These are phyloP conservation scores for Leptosphaerulina australis DNA, from an alignment of 2,329 filamentous ascomycete species.

Conservation along the genomic window DNA sequence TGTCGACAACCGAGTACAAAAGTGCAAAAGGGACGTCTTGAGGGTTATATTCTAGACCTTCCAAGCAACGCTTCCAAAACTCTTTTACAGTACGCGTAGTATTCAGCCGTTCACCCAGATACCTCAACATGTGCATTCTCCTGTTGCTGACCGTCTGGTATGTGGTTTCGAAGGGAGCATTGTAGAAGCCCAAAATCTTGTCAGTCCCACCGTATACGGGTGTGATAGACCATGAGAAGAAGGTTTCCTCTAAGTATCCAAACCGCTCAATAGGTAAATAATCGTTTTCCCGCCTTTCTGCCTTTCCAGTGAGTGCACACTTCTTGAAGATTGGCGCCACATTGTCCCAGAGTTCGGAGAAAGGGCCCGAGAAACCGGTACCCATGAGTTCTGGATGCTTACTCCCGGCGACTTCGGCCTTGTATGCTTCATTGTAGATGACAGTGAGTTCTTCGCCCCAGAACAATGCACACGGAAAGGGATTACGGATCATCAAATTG, in stretches of 20 bases:
- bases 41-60: constrained; percentile 53
- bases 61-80: constrained; percentile 58
- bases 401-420: constrained; percentile 39
- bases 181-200: constrained; percentile 40
- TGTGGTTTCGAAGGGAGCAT: constrained; percentile 48
- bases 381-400: constrained; percentile 44
- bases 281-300: constrained; percentile 39
- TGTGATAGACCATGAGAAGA: constrained; percentile 54
- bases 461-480: constrained; percentile 49
- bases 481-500: constrained; percentile 42
- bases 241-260: constrained; percentile 42
- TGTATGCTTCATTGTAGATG: constrained; percentile 51
- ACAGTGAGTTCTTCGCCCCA: constrained; percentile 48
- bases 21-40: constrained; percentile 44
- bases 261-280: constrained; percentile 37
- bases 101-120: constrained; percentile 46
- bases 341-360: constrained; percentile 50
- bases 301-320: constrained; percentile 38
- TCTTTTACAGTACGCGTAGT: constrained; percentile 38
- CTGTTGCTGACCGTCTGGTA: constrained; percentile 47
- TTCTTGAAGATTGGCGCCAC: constrained; percentile 42
- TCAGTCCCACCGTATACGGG: constrained; percentile 49
- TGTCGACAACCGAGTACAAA: constrained; percentile 41
- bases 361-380: constrained; percentile 41
- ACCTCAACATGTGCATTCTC: constrained; percentile 49